Percentiles rank a stretch among this genome's conserved stretches.
Evolutionary conservation across 179 eudicot genomes (phyloP).

Genomic region (Silene vulgaris): DNA sequence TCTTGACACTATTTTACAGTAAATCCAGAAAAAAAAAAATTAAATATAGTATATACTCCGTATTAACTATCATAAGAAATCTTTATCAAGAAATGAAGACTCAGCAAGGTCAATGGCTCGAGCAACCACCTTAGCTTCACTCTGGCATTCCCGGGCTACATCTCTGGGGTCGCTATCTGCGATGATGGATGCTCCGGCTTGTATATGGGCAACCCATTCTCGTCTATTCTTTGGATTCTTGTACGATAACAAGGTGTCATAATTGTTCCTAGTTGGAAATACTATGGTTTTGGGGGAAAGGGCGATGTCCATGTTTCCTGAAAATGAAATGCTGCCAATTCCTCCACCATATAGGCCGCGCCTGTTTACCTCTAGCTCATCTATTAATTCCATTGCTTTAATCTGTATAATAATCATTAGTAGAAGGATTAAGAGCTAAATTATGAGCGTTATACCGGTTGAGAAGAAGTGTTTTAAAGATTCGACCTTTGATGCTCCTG

Average conservation of each 20-base stretch:
- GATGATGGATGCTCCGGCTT: conserved; percentile 47
- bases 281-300: conserved; percentile 45
- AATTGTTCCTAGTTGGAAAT: conserved; percentile 39
- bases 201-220: conserved; percentile 58
- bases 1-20: too few relatives aligned
- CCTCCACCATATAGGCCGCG: conserved; percentile 56
- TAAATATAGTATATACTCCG: too few relatives aligned
- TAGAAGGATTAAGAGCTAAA: not conserved
- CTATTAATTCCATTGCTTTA: conserved; percentile 56
- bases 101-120: conserved; percentile 61
- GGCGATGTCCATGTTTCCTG: conserved; percentile 57
- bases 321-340: conserved; percentile 54
- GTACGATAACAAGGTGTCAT: conserved; percentile 40
- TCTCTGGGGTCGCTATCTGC: conserved; percentile 47
- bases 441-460: not conserved
- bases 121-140: conserved; percentile 45
- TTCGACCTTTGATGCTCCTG: conserved; percentile 58
- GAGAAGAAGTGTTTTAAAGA: not conserved
- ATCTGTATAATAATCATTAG: conserved; percentile 30
- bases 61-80: not conserved
- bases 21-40: too few relatives aligned
- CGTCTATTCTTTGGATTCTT: conserved; percentile 29
- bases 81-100: conserved; percentile 36
- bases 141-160: conserved; percentile 40
- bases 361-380: conserved; percentile 40